These are phyloP conservation scores for Mycosarcoma mackinlayi DNA, from an alignment of 1,284 basidiomycete genomes.

Conservation along the genomic window DNA sequence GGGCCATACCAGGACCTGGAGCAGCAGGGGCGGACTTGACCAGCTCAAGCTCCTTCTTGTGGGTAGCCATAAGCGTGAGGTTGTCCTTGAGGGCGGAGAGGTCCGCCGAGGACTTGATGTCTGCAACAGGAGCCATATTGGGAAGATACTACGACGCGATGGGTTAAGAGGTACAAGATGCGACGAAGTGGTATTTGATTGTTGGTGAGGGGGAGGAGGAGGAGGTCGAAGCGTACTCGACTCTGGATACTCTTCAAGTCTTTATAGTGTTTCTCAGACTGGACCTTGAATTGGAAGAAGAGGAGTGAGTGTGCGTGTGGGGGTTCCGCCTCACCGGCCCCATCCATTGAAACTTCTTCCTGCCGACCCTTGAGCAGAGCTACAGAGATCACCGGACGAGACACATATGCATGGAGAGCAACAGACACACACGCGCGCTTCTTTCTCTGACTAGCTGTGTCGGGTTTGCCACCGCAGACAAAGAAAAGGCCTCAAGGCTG, in stretches of 20 bases:
- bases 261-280: conserved; percentile 18
- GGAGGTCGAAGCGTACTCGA: too few species aligned
- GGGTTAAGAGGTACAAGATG: not conserved
- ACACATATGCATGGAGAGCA: not conserved
- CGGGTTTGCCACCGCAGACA: conserved; percentile 15
- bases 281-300: not conserved
- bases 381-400: conserved; percentile 26
- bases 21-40: conserved; percentile 43
- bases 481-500: not conserved
- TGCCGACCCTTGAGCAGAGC: not conserved
- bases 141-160: not conserved
- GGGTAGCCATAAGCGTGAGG: conserved; percentile 55
- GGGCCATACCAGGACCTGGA: conserved; percentile 60
- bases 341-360: too few species aligned
- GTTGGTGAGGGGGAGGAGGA: not conserved
- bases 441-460: too few species aligned
- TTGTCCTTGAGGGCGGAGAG: conserved; percentile 55
- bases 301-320: too few species aligned
- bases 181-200: not conserved
- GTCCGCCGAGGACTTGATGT: conserved; percentile 32
- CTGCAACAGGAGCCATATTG: conserved; percentile 48
- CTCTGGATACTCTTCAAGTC: too few species aligned
- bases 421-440: conserved; percentile 11
- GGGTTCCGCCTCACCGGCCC: too few species aligned
- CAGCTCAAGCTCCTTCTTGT: conserved; percentile 59